Percentiles rank a stretch among this genome's conserved stretches.
These are phyloP conservation scores for Backusella macrospora DNA, from an alignment of 192 early-diverging fungal genomes.

Conservation along the genomic window DNA sequence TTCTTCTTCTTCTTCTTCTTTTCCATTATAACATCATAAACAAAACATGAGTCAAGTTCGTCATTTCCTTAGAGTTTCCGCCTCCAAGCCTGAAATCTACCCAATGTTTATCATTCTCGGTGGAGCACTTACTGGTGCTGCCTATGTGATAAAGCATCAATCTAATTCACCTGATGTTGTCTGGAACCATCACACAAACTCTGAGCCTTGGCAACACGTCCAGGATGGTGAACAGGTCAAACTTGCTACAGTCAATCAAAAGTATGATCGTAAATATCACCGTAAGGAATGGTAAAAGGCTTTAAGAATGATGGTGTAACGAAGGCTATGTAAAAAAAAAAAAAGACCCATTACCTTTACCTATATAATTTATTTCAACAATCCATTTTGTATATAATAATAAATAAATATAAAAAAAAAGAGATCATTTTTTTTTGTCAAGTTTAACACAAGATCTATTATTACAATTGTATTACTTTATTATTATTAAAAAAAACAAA, in stretches of 20 bases:
- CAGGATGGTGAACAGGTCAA: constrained; percentile 27
- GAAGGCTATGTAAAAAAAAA: too few species aligned
- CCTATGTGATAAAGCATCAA: constrained; percentile 28
- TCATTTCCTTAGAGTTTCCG: neutral
- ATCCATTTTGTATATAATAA: constrained; percentile 3
- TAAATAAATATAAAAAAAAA: neutral
- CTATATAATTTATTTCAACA: neutral
- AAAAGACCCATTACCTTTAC: too few species aligned
- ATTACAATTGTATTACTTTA: neutral
- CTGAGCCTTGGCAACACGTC: constrained; percentile 22
- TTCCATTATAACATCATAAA: too few species aligned
- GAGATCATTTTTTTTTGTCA: neutral
- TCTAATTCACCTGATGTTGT: constrained; percentile 38
- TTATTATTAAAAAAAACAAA: neutral
- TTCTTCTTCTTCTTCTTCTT: too few species aligned
- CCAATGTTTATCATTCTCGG: constrained; percentile 28
- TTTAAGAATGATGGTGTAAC: neutral
- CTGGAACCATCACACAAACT: constrained; percentile 27
- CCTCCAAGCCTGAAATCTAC: constrained; percentile 29
- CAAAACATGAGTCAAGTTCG: constrained; percentile 3
- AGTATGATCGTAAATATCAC: constrained; percentile 25
- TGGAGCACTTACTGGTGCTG: constrained; percentile 24
- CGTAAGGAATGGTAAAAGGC: constrained; percentile 12
- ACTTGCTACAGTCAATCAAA: constrained; percentile 22
- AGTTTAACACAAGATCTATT: neutral